phyloP scores from a whole-genome alignment of 73 alveolate species.

The Tetrahymena borealis region DNA sequence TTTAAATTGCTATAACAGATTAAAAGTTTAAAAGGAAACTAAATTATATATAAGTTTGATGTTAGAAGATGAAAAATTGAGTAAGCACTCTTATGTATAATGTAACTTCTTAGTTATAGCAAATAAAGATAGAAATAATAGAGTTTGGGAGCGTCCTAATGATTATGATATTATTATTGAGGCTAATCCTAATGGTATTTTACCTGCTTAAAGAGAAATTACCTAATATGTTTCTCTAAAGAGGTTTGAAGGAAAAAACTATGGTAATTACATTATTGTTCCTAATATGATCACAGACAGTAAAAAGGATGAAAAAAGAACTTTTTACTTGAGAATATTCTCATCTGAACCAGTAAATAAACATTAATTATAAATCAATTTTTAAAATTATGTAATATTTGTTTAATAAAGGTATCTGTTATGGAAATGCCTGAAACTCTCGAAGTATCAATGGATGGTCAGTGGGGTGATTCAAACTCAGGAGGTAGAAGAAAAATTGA shows the following conservation, averaged over 20 bases:
- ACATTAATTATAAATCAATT: neutral
- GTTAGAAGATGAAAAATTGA: constrained; percentile 95
- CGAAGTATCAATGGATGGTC: constrained; percentile 61
- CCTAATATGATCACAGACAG: constrained; percentile 43
- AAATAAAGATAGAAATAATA: constrained; percentile 81
- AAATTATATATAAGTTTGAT: constrained; percentile 86
- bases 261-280: constrained; percentile 65
- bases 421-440: constrained; percentile 70
- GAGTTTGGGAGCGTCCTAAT: constrained; percentile 91
- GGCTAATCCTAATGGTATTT: constrained; percentile 29
- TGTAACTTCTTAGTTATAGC: constrained; percentile 87
- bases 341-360: constrained; percentile 53
- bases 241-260: constrained; percentile 71
- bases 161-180: constrained; percentile 34
- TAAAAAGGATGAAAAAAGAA: constrained; percentile 45
- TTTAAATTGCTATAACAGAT: neutral
- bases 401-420: constrained; percentile 7
- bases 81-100: constrained; percentile 85
- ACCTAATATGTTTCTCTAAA: constrained; percentile 51
- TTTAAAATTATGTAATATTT: neutral
- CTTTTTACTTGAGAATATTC: constrained; percentile 57
- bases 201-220: constrained; percentile 78
- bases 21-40: constrained; percentile 87
- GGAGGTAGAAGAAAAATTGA: constrained; percentile 73
- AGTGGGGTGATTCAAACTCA: constrained; percentile 74